Percentiles rank a stretch among this genome's conserved stretches.
These are phyloP conservation scores for Lactifluus volemus DNA, from an alignment of 768 basidiomycete species.

Conservation along the genomic window DNA sequence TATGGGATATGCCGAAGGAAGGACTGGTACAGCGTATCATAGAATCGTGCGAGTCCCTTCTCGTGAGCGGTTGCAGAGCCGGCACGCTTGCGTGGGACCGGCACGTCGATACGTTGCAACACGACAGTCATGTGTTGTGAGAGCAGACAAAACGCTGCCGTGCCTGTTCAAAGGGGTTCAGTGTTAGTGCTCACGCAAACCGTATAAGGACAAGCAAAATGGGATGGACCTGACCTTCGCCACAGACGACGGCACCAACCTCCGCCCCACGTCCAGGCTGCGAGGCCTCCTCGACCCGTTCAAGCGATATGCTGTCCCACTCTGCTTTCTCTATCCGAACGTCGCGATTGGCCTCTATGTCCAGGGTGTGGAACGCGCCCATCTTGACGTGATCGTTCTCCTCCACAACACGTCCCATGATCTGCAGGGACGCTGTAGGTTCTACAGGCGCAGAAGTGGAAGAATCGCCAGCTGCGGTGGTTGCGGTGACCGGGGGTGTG, in stretches of 20 bases:
- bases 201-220: background rate
- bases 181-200: background rate
- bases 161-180: constrained; percentile 34
- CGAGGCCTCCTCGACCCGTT: constrained; percentile 80
- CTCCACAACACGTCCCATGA: constrained; percentile 74
- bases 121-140: constrained; percentile 97
- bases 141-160: constrained; percentile 87
- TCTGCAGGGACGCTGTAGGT: constrained; percentile 58
- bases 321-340: constrained; percentile 86
- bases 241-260: constrained; percentile 91
- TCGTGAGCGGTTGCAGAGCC: constrained; percentile 83
- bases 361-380: constrained; percentile 91
- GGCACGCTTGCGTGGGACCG: constrained; percentile 84
- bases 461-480: constrained; percentile 33
- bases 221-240: constrained; percentile 53
- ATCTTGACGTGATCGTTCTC: constrained; percentile 89
- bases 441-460: constrained; percentile 25
- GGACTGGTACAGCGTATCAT: constrained; percentile 74
- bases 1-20: constrained; percentile 90
- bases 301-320: constrained; percentile 87
- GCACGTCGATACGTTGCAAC: constrained; percentile 78
- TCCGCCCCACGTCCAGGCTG: constrained; percentile 94
- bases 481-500: constrained; percentile 52
- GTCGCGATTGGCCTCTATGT: constrained; percentile 85
- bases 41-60: constrained; percentile 81